Percentiles rank a stretch among this genome's conserved stretches.
Conservation (phyloP, 2,329 filamentous ascomycete species). For the Beauveria brongniartii region DNA sequence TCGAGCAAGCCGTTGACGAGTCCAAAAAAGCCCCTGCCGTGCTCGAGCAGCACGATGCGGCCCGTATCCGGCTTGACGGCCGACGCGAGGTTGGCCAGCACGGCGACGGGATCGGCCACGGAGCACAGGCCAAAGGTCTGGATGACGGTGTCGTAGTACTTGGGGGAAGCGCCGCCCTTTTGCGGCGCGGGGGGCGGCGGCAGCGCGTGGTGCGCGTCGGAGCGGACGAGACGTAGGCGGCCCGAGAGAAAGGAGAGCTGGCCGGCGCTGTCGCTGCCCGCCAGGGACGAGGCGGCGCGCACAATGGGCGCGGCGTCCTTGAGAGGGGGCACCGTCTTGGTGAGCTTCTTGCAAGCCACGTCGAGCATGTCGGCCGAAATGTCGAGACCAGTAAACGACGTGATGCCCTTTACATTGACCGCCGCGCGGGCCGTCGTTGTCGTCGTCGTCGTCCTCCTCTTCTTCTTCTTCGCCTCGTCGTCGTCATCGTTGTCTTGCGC, state of each 20-base stretch:
- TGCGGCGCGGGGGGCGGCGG: conserved; percentile 19
- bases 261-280: conserved; percentile 25
- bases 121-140: conserved; percentile 60
- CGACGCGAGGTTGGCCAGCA: conserved; percentile 46
- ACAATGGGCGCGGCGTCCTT: conserved; percentile 23
- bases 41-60: conserved; percentile 54
- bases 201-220: conserved; percentile 38
- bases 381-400: conserved; percentile 54
- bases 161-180: conserved; percentile 15
- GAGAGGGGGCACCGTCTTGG: conserved; percentile 33
- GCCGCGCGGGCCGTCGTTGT: not conserved
- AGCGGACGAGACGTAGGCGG: conserved; percentile 39
- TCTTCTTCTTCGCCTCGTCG: conserved; percentile 4
- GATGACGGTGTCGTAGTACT: conserved; percentile 56
- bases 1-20: conserved; percentile 50
- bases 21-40: conserved; percentile 48
- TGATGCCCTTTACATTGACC: conserved; percentile 24
- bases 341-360: conserved; percentile 46
- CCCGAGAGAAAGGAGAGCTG: conserved; percentile 31
- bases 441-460: conserved; percentile 6
- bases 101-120: conserved; percentile 45
- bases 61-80: conserved; percentile 46
- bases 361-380: conserved; percentile 53
- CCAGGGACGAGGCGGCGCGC: conserved; percentile 25
- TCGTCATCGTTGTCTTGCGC: not conserved